Conservation (phyloP, 257 asterid genomes). For the Nicotiana sylvestris region DNA sequence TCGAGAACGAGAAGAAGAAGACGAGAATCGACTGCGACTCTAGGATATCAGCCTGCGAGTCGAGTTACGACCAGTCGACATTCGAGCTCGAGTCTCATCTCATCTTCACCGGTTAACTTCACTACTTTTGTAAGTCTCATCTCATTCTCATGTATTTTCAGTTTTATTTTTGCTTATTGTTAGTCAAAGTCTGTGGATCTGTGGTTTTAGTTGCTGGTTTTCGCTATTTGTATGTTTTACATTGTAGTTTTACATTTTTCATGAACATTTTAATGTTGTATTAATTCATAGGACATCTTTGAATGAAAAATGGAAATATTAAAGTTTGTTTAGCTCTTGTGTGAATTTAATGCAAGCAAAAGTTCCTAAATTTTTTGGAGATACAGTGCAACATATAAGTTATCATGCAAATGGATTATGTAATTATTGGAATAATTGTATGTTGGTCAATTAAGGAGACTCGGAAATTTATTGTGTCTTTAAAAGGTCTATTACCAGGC, state of each 20-base stretch:
- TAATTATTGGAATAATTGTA: neutral
- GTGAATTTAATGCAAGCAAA: neutral
- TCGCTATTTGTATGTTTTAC: neutral
- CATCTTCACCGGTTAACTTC: too few relatives aligned
- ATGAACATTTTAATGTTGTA: neutral
- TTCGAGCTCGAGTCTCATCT: too few relatives aligned
- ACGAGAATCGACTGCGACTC: too few relatives aligned
- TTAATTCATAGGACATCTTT: too few relatives aligned
- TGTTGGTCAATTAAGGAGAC: neutral
- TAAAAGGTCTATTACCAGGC: neutral
- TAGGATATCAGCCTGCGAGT: too few relatives aligned
- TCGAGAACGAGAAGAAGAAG: too few relatives aligned
- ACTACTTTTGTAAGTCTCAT: too few relatives aligned
- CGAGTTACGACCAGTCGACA: too few relatives aligned
- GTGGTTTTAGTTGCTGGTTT: neutral
- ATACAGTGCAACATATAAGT: neutral
- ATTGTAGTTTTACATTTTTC: neutral
- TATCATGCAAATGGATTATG: neutral
- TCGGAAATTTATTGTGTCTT: neutral
- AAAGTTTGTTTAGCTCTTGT: neutral
- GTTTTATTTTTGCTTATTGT: neutral
- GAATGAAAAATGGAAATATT: neutral
- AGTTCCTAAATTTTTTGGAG: neutral
- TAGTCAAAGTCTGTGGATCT: neutral
- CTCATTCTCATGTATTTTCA: neutral